Base-by-base conservation (phyloP, 768 basidiomycete genomes). In the Rhizopogon sp. region DNA sequence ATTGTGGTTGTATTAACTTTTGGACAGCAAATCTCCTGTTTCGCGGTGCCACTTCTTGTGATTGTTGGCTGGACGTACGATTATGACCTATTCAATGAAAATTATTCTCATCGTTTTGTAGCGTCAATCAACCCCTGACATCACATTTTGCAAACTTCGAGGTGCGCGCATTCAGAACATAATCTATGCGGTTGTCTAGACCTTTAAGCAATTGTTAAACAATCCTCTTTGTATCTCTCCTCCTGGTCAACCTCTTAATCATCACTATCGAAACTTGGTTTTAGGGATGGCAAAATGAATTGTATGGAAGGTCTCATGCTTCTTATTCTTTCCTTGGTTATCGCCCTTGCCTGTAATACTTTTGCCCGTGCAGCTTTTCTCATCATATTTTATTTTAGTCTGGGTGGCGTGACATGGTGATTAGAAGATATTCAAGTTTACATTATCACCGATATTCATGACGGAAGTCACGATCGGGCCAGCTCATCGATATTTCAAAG, bases 261-360 rank as follows among this genome's bases (percentile, higher is more conserved):
- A 83, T 10, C 40, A 47, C 11, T 29, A 40, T 52, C 17, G 50
- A 56, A 35, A 39, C 35, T 35, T 52, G 37, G 43, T 25, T 45
- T 8, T 60, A 82, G 84, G 72, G 88, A 91, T 58, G 93, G 93
- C 44, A 87, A 86, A 63, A 87, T 88, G 14, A 94, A 94, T 64
- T 94, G 92, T 65, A 89, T 96, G 86, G 93, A 95, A 72, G 94
- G 94, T 35, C 67, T 92, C 42, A 88, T 94, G 90, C 72, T 52
- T 41, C 65, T 57, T 43, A 63, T 54, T 47, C 62, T 73, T 8
- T 74, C 74, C 59, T 56, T 73, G n/a, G 70, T 76, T 46, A 75
- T 73, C 58, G 71, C 67, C 35, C 59, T 74, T 46, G 70, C 73
- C 39, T 73, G 57, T 69, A 74, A 77, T 79, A 20, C 20, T 20